Evolutionary conservation across 257 asterid genomes (phyloP).

Genomic region (Scutellaria baicalensis): DNA sequence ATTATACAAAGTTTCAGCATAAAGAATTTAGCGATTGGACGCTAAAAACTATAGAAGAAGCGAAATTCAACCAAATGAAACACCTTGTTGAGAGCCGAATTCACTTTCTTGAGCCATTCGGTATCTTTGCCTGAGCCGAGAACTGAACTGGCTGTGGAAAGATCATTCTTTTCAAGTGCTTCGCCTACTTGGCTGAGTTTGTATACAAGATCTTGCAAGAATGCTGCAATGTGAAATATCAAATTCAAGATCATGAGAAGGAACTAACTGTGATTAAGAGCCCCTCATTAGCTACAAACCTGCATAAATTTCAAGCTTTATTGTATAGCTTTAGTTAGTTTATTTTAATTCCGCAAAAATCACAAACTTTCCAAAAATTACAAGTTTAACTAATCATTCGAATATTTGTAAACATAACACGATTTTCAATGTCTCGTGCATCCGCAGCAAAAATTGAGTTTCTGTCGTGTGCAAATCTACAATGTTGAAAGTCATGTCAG

Average conservation of each 20-base stretch:
- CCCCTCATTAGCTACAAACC: not conserved
- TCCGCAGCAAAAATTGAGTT: too few species aligned
- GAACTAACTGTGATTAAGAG: not conserved
- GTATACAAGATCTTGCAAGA: conserved; percentile 83
- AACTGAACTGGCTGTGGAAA: conserved; percentile 59
- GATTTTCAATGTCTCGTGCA: too few species aligned
- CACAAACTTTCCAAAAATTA: too few species aligned
- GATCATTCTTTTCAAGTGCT: conserved; percentile 78
- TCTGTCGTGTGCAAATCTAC: too few species aligned
- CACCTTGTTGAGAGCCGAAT: conserved; percentile 78
- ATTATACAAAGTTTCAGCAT: not conserved
- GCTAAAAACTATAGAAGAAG: not conserved
- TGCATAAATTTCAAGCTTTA: not conserved
- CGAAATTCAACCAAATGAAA: not conserved
- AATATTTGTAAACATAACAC: too few species aligned
- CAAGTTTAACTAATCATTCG: too few species aligned
- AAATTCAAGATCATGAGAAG: not conserved
- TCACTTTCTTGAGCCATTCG: conserved; percentile 70
- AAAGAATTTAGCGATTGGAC: not conserved
- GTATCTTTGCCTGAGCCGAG: conserved; percentile 63
- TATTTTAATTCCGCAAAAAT: too few species aligned
- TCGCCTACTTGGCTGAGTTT: conserved; percentile 76
- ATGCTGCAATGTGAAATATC: conserved; percentile 38
- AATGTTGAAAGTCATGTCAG: too few species aligned
- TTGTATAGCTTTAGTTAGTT: too few species aligned